These are phyloP conservation scores for Populus tremula DNA, from an alignment of 345 rosid genomes.

Conservation along the genomic window DNA sequence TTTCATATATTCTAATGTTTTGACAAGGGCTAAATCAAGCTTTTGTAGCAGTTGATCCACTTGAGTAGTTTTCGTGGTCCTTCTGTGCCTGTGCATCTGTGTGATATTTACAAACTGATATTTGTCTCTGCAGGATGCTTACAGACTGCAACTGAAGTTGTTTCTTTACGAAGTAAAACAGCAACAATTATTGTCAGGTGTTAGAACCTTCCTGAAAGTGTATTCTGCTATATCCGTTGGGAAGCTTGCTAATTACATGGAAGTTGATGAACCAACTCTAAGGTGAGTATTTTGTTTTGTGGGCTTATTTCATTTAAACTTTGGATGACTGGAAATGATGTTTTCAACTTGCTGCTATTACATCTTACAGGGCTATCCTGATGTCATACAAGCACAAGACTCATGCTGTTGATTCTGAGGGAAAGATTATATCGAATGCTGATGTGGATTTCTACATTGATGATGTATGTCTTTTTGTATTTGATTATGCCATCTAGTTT, in stretches of 20 bases:
- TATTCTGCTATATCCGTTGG: slow-evolving; percentile 80
- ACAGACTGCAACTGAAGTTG: slow-evolving; percentile 87
- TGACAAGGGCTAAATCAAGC: not conserved
- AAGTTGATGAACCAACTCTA: slow-evolving; percentile 83
- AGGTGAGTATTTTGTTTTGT: slow-evolving; percentile 41
- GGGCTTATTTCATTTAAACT: not conserved
- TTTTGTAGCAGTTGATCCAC: not conserved
- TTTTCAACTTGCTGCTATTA: slow-evolving; percentile 7
- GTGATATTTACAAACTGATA: not conserved
- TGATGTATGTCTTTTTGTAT: slow-evolving; percentile 45
- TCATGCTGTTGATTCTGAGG: slow-evolving; percentile 76
- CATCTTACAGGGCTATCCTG: slow-evolving; percentile 68
- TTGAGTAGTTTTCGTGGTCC: not conserved
- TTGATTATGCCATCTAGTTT: not conserved
- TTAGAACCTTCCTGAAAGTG: slow-evolving; percentile 80
- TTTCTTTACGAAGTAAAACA: slow-evolving; percentile 95
- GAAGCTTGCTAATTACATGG: slow-evolving; percentile 91
- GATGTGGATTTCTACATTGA: slow-evolving; percentile 89
- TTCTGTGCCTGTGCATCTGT: not conserved
- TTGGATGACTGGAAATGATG: not conserved
- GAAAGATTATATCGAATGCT: slow-evolving; percentile 78
- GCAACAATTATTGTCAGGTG: slow-evolving; percentile 78
- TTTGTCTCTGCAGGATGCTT: slow-evolving; percentile 66
- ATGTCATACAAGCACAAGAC: slow-evolving; percentile 97
- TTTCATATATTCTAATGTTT: not conserved